Percentiles rank a stretch among this genome's conserved stretches.
These are phyloP conservation scores for Xenoacremonium recifei DNA, from an alignment of 2,329 filamentous ascomycete genomes.

Conservation along the genomic window DNA sequence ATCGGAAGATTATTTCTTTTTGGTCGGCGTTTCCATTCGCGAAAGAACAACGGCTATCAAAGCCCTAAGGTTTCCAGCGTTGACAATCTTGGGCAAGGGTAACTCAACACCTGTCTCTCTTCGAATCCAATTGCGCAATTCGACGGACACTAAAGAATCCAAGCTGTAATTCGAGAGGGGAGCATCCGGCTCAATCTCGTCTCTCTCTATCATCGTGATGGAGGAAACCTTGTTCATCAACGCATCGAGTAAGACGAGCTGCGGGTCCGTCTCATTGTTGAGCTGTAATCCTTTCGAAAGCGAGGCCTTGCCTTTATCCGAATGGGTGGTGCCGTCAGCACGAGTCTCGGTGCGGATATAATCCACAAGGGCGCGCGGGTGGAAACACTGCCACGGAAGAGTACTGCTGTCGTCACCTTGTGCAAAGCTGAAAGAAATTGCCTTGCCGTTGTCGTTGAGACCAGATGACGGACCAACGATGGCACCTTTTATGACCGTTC, in stretches of 20 bases:
- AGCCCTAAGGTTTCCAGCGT: too few relatives aligned
- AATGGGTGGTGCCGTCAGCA: background rate
- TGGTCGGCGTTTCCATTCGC: too few relatives aligned
- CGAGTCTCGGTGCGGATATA: background rate
- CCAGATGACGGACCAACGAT: slow-evolving; percentile 1
- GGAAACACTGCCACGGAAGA: background rate
- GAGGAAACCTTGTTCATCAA: slow-evolving; percentile 9
- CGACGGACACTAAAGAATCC: too few relatives aligned
- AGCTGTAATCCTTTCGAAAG: slow-evolving; percentile 3
- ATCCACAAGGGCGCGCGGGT: background rate
- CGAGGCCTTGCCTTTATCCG: background rate
- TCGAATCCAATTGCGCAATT: too few relatives aligned
- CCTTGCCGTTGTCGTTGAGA: slow-evolving; percentile 1
- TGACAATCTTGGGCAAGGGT: too few relatives aligned
- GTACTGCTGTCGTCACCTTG: background rate
- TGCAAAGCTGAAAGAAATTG: background rate
- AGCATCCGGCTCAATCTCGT: slow-evolving; percentile 7
- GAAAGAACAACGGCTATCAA: too few relatives aligned
- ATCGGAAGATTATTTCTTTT: too few relatives aligned
- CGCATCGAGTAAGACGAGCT: slow-evolving; percentile 1
- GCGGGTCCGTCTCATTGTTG: slow-evolving; percentile 1
- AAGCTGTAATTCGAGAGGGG: slow-evolving; percentile 5
- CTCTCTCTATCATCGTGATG: slow-evolving; percentile 13
- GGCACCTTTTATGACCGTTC: slow-evolving; percentile 4
- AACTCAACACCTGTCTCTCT: too few relatives aligned